These are phyloP conservation scores for Candida broadrunensis DNA, from an alignment of 805 yeast species.

Conservation along the genomic window DNA sequence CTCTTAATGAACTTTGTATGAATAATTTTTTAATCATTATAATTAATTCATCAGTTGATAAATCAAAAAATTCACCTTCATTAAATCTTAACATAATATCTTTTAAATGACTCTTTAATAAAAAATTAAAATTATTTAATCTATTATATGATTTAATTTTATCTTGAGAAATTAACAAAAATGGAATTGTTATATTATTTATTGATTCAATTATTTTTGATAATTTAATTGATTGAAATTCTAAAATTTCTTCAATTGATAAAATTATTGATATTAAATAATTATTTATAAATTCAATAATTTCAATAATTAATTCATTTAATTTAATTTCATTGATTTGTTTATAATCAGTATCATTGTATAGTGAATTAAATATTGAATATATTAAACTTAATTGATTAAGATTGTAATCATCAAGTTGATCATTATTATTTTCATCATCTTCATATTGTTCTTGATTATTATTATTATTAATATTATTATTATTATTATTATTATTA, in stretches of 20 bases:
- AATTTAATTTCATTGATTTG: slow-evolving; percentile 25
- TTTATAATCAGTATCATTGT: slow-evolving; percentile 17
- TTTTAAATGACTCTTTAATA: slow-evolving; percentile 38
- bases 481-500: slow-evolving; percentile 11
- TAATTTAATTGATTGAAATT: slow-evolving; percentile 29
- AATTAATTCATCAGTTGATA: slow-evolving; percentile 45
- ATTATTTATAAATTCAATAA: slow-evolving; percentile 26
- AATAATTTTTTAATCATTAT: slow-evolving; percentile 41
- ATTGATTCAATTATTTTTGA: slow-evolving; percentile 23
- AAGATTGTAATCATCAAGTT: slow-evolving; percentile 16
- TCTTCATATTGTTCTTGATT: background rate
- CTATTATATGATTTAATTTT: slow-evolving; percentile 22
- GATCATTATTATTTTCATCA: slow-evolving; percentile 9
- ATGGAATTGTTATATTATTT: slow-evolving; percentile 18
- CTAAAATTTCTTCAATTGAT: slow-evolving; percentile 29
- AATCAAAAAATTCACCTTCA: slow-evolving; percentile 50
- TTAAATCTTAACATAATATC: slow-evolving; percentile 49
- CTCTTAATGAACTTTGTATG: slow-evolving; percentile 45
- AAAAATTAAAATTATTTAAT: slow-evolving; percentile 26
- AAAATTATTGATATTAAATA: slow-evolving; percentile 25
- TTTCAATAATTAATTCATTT: slow-evolving; percentile 19
- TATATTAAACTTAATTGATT: slow-evolving; percentile 16
- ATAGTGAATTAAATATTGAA: slow-evolving; percentile 19
- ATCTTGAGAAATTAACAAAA: slow-evolving; percentile 10
- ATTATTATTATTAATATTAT: slow-evolving; percentile 17